These are phyloP conservation scores for Miscanthus sacchariflorus DNA, from an alignment of 202 grass and related monocot genomes.

Conservation along the genomic window DNA sequence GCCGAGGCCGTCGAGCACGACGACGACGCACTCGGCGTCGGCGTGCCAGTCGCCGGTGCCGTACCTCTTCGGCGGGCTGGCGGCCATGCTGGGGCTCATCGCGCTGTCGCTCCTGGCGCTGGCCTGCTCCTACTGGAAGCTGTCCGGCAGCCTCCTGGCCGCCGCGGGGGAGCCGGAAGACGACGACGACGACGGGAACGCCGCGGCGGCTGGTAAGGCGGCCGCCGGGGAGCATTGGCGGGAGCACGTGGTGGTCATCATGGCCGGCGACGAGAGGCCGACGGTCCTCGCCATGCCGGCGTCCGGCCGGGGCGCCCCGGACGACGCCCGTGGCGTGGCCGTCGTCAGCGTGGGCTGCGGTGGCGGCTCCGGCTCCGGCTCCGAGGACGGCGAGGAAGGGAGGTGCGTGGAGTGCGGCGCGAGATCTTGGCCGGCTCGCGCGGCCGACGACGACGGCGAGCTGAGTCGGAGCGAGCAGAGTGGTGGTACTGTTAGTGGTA, in stretches of 20 bases:
- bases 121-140: constrained; percentile 85
- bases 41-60: constrained; percentile 75
- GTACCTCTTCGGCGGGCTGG: constrained; percentile 87
- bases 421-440: constrained; percentile 8
- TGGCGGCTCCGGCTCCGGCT: not conserved
- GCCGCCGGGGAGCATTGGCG: not conserved
- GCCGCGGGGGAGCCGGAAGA: not conserved
- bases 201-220: not conserved
- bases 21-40: constrained; percentile 41
- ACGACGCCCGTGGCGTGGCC: not conserved
- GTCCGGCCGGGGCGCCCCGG: not conserved
- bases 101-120: constrained; percentile 78
- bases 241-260: constrained; percentile 72
- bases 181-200: constrained; percentile 23
- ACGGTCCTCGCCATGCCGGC: constrained; percentile 63
- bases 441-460: not conserved
- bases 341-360: not conserved
- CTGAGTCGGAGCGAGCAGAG: constrained; percentile 15
- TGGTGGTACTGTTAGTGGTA: not conserved
- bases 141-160: constrained; percentile 58
- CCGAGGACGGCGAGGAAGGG: not conserved
- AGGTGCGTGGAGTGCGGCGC: constrained; percentile 42
- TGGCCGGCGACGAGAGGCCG: constrained; percentile 75
- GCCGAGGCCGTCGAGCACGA: constrained; percentile 22
- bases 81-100: constrained; percentile 85